Evolutionary conservation across 306 rosid genomes (phyloP), one percentile per base, ranked within the genome.

Genomic region (Styphnolobium japonicum): DNA sequence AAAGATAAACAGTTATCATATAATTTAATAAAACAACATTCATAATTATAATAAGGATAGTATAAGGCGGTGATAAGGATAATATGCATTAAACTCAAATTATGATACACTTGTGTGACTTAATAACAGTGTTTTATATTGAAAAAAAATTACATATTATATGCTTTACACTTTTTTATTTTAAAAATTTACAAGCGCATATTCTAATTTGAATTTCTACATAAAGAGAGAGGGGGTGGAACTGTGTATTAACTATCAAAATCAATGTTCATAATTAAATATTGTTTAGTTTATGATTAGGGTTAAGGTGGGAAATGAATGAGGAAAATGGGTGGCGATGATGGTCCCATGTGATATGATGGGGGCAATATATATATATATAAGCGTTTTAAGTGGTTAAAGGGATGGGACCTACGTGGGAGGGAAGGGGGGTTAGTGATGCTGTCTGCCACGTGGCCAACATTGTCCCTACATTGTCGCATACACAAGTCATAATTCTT

Each of bases 401-500:
- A 22, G 51, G 72, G 37, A n/a, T 68, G 88, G 93, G 98, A 55
- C 91, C 97, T 90, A 87, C 84, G 37, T 75, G 67, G 68, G 53
- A 73, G 36, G 70, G 70, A 83, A 71, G 74, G 68, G 74, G 68
- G 77, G 71, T 45, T 31, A 77, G 77, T 75, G 87, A 83, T 73
- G 88, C 84, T 92, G 98, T 91, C 97, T 87, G 91, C 97, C 94
- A 94, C 97, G 97, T 92, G 94, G 87, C 85, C 85, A 91, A 87
- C 97, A 92, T 27, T 85, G 89, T 85, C 75, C 92, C 98, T 88
- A 88, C 91, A 81, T 81, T 87, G 89, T 86, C 89, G 97, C 94
- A 36, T 67, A 60, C 90, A 75, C 72, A 67, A 45, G 76, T 85
- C 16, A 67, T 67, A 81, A 77, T 73, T 46, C 51, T 12, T 14